These are phyloP conservation scores for Trichoderma sp. DNA, from an alignment of 2,329 filamentous ascomycete genomes.

Conservation along the genomic window DNA sequence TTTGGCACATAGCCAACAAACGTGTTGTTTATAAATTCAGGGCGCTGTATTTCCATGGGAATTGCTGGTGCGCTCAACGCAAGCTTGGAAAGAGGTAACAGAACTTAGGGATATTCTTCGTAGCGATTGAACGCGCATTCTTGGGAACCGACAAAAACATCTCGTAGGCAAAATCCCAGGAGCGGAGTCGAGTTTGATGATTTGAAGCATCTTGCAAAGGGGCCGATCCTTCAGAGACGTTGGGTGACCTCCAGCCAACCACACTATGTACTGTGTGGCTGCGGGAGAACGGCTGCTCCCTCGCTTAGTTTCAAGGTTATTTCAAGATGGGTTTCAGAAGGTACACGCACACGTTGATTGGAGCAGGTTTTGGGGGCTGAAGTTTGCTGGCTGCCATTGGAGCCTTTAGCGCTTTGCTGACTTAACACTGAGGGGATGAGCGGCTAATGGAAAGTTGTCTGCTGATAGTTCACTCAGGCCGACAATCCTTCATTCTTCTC, in stretches of 20 bases:
- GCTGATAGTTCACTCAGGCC: not conserved
- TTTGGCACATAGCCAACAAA: not conserved
- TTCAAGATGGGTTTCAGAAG: not conserved
- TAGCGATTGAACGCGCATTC: not conserved
- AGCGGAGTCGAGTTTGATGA: not conserved
- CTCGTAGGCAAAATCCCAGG: not conserved
- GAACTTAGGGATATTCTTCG: not conserved
- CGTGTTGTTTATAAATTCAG: not conserved
- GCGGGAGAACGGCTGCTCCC: not conserved
- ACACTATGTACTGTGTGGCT: not conserved
- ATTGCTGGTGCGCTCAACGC: not conserved
- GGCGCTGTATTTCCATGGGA: not conserved
- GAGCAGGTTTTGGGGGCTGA: not conserved
- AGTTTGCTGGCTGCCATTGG: not conserved
- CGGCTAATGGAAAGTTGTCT: not conserved
- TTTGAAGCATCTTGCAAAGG: not conserved
- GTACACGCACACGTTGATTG: not conserved
- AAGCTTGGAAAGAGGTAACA: not conserved
- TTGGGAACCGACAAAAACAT: not conserved
- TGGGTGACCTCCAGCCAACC: not conserved
- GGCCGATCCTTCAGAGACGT: not conserved
- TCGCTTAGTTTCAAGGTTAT: not conserved
- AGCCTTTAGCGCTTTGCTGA: not conserved
- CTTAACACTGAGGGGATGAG: not conserved
- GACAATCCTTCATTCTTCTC: not conserved